Percentiles rank a stretch among this genome's conserved stretches.
Evolutionary conservation across 2,329 filamentous ascomycete species (phyloP).

Genomic region (Allantophomopsis lycopodina): DNA sequence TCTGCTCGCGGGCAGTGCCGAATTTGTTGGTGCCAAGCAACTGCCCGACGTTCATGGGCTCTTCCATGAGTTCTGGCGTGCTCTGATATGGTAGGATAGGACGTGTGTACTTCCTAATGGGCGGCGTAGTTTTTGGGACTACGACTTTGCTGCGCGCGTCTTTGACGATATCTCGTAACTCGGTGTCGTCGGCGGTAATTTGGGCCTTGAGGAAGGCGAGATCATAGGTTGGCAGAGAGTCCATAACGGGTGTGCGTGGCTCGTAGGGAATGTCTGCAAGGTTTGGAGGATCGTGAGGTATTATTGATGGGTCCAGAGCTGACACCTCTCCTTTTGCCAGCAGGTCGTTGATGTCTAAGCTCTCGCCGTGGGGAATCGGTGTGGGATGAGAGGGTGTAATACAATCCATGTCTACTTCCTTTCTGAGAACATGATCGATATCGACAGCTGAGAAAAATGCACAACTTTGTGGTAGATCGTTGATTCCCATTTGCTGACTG

Average conservation of each 20-base stretch:
- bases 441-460: constrained; percentile 95
- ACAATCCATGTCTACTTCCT: constrained; percentile 97
- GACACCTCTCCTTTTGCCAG: constrained; percentile 60
- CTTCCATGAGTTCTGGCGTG: constrained; percentile 11
- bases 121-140: constrained; percentile 2
- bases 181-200: constrained; percentile 59
- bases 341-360: constrained; percentile 67
- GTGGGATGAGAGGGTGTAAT: constrained; percentile 75
- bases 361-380: constrained; percentile 74
- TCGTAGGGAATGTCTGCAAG: constrained; percentile 53
- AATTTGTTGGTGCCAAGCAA: constrained; percentile 9
- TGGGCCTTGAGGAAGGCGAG: constrained; percentile 70
- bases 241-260: constrained; percentile 68
- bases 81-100: constrained; percentile 12
- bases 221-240: constrained; percentile 39
- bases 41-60: constrained; percentile 9
- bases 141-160: constrained; percentile 19
- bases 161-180: constrained; percentile 60
- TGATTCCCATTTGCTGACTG: constrained; percentile 87
- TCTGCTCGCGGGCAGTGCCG: constrained; percentile 5
- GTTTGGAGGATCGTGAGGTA: constrained; percentile 39
- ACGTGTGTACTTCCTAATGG: constrained; percentile 6
- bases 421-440: constrained; percentile 88
- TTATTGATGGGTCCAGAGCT: constrained; percentile 49
- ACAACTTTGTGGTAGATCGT: constrained; percentile 86